Conservation (phyloP, 768 basidiomycete genomes). For the Naematelia aurantialba region DNA sequence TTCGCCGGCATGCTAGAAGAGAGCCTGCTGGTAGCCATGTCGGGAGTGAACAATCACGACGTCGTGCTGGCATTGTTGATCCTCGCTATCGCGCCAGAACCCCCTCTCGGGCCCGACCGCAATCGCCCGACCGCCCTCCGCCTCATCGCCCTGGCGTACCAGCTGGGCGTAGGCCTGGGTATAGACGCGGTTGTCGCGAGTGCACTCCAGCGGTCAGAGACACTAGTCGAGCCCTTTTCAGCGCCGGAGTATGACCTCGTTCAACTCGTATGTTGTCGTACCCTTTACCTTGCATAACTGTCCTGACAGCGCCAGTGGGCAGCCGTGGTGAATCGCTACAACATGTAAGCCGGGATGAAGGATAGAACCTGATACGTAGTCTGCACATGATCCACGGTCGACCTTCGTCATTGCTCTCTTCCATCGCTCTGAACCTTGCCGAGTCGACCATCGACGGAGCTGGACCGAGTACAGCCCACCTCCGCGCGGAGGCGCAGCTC, state of each 20-base stretch:
- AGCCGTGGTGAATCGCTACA: conserved; percentile 16
- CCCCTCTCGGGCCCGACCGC: background rate
- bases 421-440: background rate
- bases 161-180: conserved; percentile 18
- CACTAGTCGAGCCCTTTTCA: conserved; percentile 5
- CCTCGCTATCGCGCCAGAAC: conserved; percentile 14
- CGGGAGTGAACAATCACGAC: conserved; percentile 17
- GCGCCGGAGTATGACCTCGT: background rate
- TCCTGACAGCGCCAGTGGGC: conserved; percentile 7
- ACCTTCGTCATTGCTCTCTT: background rate
- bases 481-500: background rate
- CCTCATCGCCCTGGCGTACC: conserved; percentile 23
- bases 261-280: conserved; percentile 6
- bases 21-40: conserved; percentile 15
- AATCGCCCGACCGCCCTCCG: conserved; percentile 10
- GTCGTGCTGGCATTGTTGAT: conserved; percentile 22
- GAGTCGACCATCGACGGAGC: background rate
- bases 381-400: background rate
- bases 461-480: background rate
- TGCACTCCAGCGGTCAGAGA: background rate
- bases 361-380: background rate
- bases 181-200: conserved; percentile 9
- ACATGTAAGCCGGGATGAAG: conserved; percentile 4
- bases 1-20: conserved; percentile 18
- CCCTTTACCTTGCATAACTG: background rate